Evolutionary conservation across 306 rosid species (phyloP), one percentile per base, ranked within the genome.

Genomic region (Cucurbita ficifolia): DNA sequence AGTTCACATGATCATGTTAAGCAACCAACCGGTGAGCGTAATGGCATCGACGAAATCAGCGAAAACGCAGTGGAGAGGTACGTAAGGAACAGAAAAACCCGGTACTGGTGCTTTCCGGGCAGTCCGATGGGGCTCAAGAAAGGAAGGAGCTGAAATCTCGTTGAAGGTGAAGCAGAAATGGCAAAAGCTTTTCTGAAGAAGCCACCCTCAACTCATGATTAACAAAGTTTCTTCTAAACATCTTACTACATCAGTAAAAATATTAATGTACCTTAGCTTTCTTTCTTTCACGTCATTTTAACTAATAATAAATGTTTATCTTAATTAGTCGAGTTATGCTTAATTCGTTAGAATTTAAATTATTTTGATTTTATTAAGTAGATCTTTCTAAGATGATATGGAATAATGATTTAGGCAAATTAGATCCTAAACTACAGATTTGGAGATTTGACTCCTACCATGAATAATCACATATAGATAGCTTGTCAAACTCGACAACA

Each of bases 1-100:
- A 75, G 59, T 40, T 17, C 57, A 45, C 18, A 36, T 60, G 21
- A 50, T 12, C 71, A 4, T 11, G 11, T 60, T 43, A 70, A 81
- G 62, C 83, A 70, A 58, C 6, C 57, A n/a, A 81, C 46, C 75
- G 8, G 36, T 2, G 9, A 52, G 52, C 24, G 2, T 10, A 53
- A 78, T 53, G 79, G 79, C 76, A 33, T 68, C 45, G 73, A 70
- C 22, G 81, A 69, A 63, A 79, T 49, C 59, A 38, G 74, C 46
- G 13, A 48, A 16, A 22, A 13, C 14, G 40, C 42, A 29, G 70
- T 1, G 56, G 75, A 75, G 55, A 60, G 77, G 56, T 69, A 16
- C 4, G 4, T 24, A 29, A 69, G 57, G 53, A 69, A 48, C 33
- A 46, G 73, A 16, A 69, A 12, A 48, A 69, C 49, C 57, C 55